Conservation (phyloP, 257 asterid species). For the Knoxia roxburghii region DNA sequence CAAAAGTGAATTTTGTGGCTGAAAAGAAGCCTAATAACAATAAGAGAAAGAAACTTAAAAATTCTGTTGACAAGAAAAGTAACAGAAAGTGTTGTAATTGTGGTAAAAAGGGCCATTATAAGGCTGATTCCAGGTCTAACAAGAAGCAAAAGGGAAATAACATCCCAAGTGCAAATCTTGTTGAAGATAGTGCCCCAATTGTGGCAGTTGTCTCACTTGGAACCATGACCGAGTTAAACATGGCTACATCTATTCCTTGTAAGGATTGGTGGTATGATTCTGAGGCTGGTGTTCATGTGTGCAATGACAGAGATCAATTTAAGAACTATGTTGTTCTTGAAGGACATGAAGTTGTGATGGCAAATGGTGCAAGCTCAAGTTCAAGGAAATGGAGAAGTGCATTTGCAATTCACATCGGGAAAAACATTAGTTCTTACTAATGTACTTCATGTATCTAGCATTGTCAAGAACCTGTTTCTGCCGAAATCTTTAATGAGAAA, state of each 20-base stretch:
- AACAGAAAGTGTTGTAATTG: too few relatives aligned
- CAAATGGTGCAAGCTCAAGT: neutral
- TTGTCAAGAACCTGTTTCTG: neutral
- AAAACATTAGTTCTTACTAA: neutral
- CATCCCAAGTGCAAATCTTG: neutral
- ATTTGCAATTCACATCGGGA: neutral
- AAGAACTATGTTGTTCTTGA: neutral
- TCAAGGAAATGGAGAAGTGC: neutral
- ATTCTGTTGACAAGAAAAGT: neutral
- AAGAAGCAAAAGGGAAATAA: neutral
- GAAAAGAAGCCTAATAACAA: too few relatives aligned
- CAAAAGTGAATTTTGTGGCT: too few relatives aligned
- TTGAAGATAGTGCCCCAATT: neutral
- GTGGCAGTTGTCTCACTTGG: neutral
- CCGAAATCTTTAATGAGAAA: neutral
- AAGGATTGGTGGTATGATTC: neutral
- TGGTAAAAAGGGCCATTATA: neutral
- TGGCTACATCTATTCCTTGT: neutral
- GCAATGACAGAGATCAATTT: neutral
- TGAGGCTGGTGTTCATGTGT: neutral
- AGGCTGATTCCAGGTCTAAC: neutral
- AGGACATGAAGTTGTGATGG: neutral
- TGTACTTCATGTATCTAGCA: neutral
- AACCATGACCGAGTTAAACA: neutral
- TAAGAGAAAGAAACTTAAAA: too few relatives aligned